Percentiles rank a stretch among this genome's conserved stretches.
These are phyloP conservation scores for Cryptococcus sp. DNA, from an alignment of 1,284 basidiomycete genomes.

Conservation along the genomic window DNA sequence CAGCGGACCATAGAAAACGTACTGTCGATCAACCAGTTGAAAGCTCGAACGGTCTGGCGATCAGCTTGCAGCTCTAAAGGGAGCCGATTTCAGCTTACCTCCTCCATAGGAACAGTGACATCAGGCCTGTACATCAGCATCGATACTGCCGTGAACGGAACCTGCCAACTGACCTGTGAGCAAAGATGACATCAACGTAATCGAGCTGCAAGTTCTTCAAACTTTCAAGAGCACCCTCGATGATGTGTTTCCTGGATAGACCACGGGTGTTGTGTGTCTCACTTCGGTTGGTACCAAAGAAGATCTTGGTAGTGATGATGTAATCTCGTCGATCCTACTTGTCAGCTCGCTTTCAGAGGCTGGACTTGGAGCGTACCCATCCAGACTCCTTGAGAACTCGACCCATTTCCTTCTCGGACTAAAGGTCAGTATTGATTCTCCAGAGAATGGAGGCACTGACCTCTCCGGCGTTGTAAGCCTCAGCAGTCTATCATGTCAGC, in stretches of 20 bases:
- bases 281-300: slow-evolving; percentile 53
- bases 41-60: slow-evolving; percentile 50
- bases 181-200: slow-evolving; percentile 56
- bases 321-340: slow-evolving; percentile 59
- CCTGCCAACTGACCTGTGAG: slow-evolving; percentile 27
- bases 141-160: slow-evolving; percentile 22
- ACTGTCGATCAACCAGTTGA: slow-evolving; percentile 53
- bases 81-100: slow-evolving; percentile 21
- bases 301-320: slow-evolving; percentile 64
- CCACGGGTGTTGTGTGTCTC: slow-evolving; percentile 53
- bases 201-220: slow-evolving; percentile 3
- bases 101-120: slow-evolving; percentile 52
- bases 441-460: slow-evolving; percentile 48
- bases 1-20: neutral
- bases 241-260: slow-evolving; percentile 64
- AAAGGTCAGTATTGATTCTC: slow-evolving; percentile 2
- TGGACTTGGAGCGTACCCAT: slow-evolving; percentile 46
- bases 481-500: slow-evolving; percentile 50
- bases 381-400: slow-evolving; percentile 71
- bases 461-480: slow-evolving; percentile 67
- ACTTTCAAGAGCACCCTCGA: slow-evolving; percentile 70
- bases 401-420: slow-evolving; percentile 57
- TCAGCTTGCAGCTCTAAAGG: neutral
- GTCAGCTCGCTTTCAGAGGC: neutral
- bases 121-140: slow-evolving; percentile 38